Evolutionary conservation across 257 asterid species (phyloP).

Genomic region (Rubia yunnanensis): DNA sequence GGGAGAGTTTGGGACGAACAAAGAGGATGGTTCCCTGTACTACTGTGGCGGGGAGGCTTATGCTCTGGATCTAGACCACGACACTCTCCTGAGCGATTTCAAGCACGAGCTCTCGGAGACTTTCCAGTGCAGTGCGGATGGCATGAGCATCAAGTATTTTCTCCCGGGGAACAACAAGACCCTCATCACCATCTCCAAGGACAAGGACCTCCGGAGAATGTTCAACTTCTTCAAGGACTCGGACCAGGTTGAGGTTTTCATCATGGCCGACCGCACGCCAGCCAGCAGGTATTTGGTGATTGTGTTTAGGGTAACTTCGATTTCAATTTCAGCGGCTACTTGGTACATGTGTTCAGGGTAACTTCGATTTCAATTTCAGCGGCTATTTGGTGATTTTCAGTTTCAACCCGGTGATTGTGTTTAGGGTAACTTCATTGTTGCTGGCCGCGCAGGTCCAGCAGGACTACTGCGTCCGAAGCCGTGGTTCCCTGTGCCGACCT

Average conservation of each 20-base stretch:
- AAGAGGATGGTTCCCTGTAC: constrained; percentile 63
- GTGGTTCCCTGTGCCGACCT: constrained; percentile 54
- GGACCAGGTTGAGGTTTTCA: constrained; percentile 90
- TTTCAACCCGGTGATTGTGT: background rate
- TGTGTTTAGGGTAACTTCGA: no score
- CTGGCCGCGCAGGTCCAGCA: constrained; percentile 86
- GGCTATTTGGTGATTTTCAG: no score
- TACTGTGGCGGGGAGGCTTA: constrained; percentile 92
- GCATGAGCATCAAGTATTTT: constrained; percentile 73
- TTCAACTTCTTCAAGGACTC: constrained; percentile 81
- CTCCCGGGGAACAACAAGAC: constrained; percentile 92
- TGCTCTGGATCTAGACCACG: constrained; percentile 76
- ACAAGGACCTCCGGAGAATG: constrained; percentile 94
- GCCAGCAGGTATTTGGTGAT: constrained; percentile 64
- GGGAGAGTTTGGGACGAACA: constrained; percentile 68
- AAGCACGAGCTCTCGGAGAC: constrained; percentile 82
- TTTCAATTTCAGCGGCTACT: no score
- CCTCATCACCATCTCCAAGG: constrained; percentile 80
- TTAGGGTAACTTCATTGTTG: background rate
- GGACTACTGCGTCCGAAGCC: constrained; percentile 67
- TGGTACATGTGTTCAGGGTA: no score
- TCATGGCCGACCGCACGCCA: constrained; percentile 64
- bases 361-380: no score
- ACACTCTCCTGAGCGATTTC: constrained; percentile 61
- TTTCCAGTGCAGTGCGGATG: constrained; percentile 51